Base-by-base conservation (phyloP, 139 green algal species). In the Micractinium conductrix region DNA sequence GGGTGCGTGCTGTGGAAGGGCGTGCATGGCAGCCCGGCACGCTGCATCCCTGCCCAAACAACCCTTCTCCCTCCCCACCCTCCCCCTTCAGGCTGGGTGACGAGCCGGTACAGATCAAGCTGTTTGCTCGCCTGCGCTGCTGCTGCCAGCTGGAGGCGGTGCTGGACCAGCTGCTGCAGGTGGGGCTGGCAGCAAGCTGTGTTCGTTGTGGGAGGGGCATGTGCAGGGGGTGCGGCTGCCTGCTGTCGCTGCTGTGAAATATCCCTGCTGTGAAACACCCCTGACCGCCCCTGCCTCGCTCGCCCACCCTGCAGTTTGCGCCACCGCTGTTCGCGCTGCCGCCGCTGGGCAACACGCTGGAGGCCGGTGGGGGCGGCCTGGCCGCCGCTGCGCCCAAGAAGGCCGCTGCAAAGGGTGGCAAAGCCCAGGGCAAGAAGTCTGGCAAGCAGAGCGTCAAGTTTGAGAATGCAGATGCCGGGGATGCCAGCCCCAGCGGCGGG, bases 141-240 rank as follows among this genome's bases (percentile, higher is more conserved):
- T 62, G 40, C 53, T 75, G 69, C 55, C 85, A 86, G 69, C 70
- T 89, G 58, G 85, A 89, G 81, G 69, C n/a, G 45, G 30, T 81
- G 43, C 71, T 89, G 69, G 68, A 74, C 35, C 35, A 43, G 17
- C 76, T 89, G 55, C 53, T 89, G 69, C 65, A 72, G 40, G 50
- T 60, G 63, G 53, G 40, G 30, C 63, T 40, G 60, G 35, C 60
- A 9, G n/a, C n/a, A n/a, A n/a, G n/a, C n/a, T n/a, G n/a, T n/a
- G n/a, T n/a, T n/a, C n/a, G n/a, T n/a, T n/a, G n/a, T n/a, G n/a
- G n/a, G n/a, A n/a, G n/a, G n/a, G n/a, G n/a, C n/a, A n/a, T n/a
- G n/a, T n/a, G n/a, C n/a, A n/a, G n/a, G n/a, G n/a, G n/a, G n/a
- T n/a, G n/a, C n/a, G n/a, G n/a, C n/a, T n/a, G n/a, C n/a, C n/a